phyloP scores from a whole-genome alignment of 257 asterid genomes.

The Solanum gracilifrons region DNA sequence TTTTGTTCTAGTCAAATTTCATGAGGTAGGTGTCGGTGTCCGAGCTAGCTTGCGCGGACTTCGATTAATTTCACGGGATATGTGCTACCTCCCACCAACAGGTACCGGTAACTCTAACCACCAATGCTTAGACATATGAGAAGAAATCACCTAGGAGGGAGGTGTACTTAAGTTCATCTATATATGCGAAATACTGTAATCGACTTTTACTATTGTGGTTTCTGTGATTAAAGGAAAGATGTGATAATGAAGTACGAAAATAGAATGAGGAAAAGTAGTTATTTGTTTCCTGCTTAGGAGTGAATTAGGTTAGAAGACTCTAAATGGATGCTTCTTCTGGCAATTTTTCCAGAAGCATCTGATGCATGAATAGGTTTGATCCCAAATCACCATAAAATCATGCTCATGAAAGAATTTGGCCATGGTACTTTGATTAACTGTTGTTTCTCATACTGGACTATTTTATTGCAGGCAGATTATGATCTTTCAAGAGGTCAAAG shows the following conservation, averaged over 20 bases:
- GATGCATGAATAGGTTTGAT: neutral
- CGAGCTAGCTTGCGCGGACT: neutral
- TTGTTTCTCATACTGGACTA: slow-evolving; percentile 12
- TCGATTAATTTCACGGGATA: neutral
- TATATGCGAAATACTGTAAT: neutral
- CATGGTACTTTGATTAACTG: slow-evolving; percentile 1
- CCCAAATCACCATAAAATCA: neutral
- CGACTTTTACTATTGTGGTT: neutral
- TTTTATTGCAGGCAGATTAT: slow-evolving; percentile 51
- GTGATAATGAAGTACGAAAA: neutral
- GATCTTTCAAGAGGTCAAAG: slow-evolving; percentile 65
- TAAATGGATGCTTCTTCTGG: neutral
- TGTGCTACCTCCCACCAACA: neutral
- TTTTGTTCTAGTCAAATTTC: neutral
- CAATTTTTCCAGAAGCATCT: neutral
- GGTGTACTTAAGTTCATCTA: neutral
- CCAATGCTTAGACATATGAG: neutral
- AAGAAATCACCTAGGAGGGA: neutral
- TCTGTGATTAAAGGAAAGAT: neutral
- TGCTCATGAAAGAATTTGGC: neutral
- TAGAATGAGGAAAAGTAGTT: neutral
- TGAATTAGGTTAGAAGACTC: neutral
- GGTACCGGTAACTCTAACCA: neutral
- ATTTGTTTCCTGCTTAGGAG: neutral
- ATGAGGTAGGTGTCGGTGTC: neutral